Evolutionary conservation across 1,139 yeast species (phyloP).

Genomic region (Yamadazyma sp.): DNA sequence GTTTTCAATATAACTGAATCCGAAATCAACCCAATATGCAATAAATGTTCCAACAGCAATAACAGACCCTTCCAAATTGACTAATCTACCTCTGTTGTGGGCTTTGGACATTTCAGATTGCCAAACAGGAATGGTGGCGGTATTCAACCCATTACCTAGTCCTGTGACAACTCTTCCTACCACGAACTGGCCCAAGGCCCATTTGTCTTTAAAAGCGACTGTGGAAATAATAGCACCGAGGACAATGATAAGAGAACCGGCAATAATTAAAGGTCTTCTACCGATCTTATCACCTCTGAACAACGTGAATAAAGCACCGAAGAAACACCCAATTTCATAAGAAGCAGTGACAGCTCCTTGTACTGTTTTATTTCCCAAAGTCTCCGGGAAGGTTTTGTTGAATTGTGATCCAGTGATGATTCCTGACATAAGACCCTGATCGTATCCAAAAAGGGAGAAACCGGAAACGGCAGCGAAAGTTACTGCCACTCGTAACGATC

Average conservation of each 20-base stretch:
- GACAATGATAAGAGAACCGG: conserved; percentile 59
- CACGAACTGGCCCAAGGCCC: conserved; percentile 64
- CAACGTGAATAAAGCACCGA: conserved; percentile 68
- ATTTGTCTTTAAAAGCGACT: conserved; percentile 50
- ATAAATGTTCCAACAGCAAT: conserved; percentile 70
- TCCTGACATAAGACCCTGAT: conserved; percentile 80
- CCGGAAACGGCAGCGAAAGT: conserved; percentile 64
- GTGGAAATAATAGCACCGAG: conserved; percentile 66
- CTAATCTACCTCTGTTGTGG: conserved; percentile 69
- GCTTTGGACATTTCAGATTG: conserved; percentile 78
- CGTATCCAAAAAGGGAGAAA: conserved; percentile 72
- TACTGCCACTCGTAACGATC: conserved; percentile 40
- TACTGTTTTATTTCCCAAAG: conserved; percentile 35
- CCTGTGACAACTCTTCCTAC: conserved; percentile 80
- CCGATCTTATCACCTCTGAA: conserved; percentile 64
- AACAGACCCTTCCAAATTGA: conserved; percentile 67
- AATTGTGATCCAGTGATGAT: conserved; percentile 63
- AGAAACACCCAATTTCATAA: conserved; percentile 76
- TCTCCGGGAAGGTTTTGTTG: conserved; percentile 57
- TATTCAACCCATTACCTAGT: conserved; percentile 73
- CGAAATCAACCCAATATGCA: conserved; percentile 80
- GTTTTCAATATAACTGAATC: conserved; percentile 53
- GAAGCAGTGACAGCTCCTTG: conserved; percentile 74
- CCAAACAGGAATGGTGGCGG: conserved; percentile 81
- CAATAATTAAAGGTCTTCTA: conserved; percentile 61